Base-by-base conservation (phyloP, 495 filamentous ascomycete species). In the Staphylotrichum longicolle region DNA sequence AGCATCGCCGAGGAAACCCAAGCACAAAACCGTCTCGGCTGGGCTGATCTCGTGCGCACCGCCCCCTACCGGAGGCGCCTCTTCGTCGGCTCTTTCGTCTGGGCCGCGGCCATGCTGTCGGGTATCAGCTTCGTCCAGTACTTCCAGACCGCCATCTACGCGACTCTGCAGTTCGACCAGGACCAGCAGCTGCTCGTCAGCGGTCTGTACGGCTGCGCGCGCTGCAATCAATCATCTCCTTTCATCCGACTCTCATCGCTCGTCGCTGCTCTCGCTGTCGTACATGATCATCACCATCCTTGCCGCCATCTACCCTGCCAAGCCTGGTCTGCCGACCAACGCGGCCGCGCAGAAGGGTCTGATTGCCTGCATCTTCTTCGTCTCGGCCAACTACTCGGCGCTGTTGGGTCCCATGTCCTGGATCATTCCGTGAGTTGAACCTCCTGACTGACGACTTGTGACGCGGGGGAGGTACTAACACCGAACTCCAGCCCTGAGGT, bases 301-400 rank as follows among this genome's bases (percentile, higher is more conserved):
- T 39, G 75, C 80, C 2, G 80, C 80, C 52, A 73, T 78, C 5
- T 77, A 75, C 14, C 75, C 82, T 0, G 77, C 77, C 0, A 67
- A 63, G 1, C 69, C 72, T 3, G 70, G 70, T 1, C 45, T 66
- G 11, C 67, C 74, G 33, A 75, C 68, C 7, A 72, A 71, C 51
- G 76, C 74, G 42, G 62, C 66, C 3, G 70, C 76, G 34, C 76
- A 80, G 37, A 72, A 82, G n/a, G 78, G 77, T 3, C 74, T 80
- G 30, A 83, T 82, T 50, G 80, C 84, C 32, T 79, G 80, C 62
- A 82, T 86, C 72, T 82, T 83, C 63, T 78, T 83, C 44, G 77
- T 85, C 37, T 86, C 84, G 47, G 78, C 78, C 4, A 68, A 85
- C 50, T 86, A 80, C 64, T 84, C 77, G 57, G 83, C 82, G 33